Base-by-base conservation (phyloP, 2,329 filamentous ascomycete genomes). In the Alternaria consortialis region DNA sequence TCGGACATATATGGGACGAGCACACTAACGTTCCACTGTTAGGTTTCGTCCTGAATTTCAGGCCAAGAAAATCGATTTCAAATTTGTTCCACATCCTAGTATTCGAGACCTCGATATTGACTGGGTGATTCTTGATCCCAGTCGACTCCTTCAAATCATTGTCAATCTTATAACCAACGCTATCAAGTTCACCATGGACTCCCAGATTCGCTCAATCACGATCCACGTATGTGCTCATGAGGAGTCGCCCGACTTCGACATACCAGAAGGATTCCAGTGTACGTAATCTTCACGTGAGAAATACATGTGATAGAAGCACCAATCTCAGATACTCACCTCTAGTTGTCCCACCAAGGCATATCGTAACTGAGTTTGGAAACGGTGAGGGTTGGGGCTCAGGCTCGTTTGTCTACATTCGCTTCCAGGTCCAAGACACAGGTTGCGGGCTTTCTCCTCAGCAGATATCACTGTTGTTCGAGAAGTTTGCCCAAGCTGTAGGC, bases 121-220 rank as follows among this genome's bases (percentile, higher is more conserved):
- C 34, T 80, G 77, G 74, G 75, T 81, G 1, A 66, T 80, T 15
- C 68, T 83, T 0, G 81, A 83, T 62, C 78, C 80, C 0, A 77
- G 72, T 50, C 73, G 81, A 32, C 58, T 83, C 3, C 69, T 82
- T 3, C 81, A 83, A 44, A 79, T 83, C 4, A 72, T 80, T 0
- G 70, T 79, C 29, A 79, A 79, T 31, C 71, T 83, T 2, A 74
- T 83, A n/a, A 82, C 81, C 8, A 83, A 83, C 50, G 77, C 80
- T 0, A 81, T 83, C 71, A 83, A 83, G 55, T 83, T 83, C 63
- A 83, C 80, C 0, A 73, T 79, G 34, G 70, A 75, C 43, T 68
- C 71, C 4, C 51, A 71, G 0, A 66, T 58, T n/a, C 75, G 80
- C 3, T 68, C 68, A 7, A 79, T 83, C 56, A 76, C 68, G 0